Conservation (phyloP, 2,329 filamentous ascomycete genomes). For the Stagonosporopsis cucurbitacearum region DNA sequence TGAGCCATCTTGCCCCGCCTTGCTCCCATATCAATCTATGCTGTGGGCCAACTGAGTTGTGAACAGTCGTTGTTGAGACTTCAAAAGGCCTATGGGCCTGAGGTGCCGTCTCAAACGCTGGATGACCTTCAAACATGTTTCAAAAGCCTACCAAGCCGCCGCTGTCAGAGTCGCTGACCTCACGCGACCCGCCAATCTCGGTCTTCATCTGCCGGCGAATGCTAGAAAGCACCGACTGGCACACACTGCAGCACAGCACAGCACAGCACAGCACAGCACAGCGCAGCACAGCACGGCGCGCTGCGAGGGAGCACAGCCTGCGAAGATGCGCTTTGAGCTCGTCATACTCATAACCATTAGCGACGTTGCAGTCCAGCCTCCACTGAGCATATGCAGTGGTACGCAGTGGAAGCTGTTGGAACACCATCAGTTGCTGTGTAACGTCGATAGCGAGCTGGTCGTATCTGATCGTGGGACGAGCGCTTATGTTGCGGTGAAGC, state of each 20-base stretch:
- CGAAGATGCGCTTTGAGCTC: slow-evolving; percentile 15
- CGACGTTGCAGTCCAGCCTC: slow-evolving; percentile 20
- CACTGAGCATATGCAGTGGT: slow-evolving; percentile 13
- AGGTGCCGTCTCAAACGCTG: slow-evolving; percentile 20
- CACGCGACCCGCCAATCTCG: slow-evolving; percentile 20
- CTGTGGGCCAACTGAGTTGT: slow-evolving; percentile 18
- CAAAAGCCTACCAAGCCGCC: slow-evolving; percentile 17
- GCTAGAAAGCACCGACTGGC: slow-evolving; percentile 10
- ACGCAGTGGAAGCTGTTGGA: slow-evolving; percentile 15
- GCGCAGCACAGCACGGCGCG: slow-evolving; percentile 1
- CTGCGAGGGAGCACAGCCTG: slow-evolving; percentile 15
- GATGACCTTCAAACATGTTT: slow-evolving; percentile 22
- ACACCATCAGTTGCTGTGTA: slow-evolving; percentile 22
- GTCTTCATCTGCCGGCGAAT: slow-evolving; percentile 12
- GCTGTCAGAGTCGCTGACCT: slow-evolving; percentile 20
- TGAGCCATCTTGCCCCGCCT: slow-evolving; percentile 26
- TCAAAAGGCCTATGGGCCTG: slow-evolving; percentile 7
- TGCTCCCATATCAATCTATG: slow-evolving; percentile 24
- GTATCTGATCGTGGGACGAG: slow-evolving; percentile 11
- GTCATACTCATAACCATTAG: slow-evolving; percentile 11
- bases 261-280: slow-evolving; percentile 18
- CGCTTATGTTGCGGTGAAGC: slow-evolving; percentile 19
- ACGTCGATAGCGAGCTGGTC: slow-evolving; percentile 11
- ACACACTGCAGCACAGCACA: slow-evolving; percentile 12
- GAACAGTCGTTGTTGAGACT: slow-evolving; percentile 21